These are phyloP conservation scores for Fusarium sp. DNA, from an alignment of 2,329 filamentous ascomycete genomes.

Conservation along the genomic window DNA sequence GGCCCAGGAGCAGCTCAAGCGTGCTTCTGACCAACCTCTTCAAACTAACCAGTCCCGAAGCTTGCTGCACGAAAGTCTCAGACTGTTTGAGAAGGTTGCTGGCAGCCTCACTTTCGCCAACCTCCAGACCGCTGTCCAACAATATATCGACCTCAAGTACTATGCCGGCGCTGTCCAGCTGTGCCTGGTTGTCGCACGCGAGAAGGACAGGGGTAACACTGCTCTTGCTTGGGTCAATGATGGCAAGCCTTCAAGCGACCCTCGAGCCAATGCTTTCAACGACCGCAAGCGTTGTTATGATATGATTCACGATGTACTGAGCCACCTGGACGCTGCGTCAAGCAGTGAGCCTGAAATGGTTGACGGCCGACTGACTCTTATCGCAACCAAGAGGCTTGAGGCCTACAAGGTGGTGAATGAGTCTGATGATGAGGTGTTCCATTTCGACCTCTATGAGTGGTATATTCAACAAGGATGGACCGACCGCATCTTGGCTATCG, in stretches of 20 bases:
- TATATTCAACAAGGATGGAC: slow-evolving; percentile 88
- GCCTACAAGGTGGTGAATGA: slow-evolving; percentile 91
- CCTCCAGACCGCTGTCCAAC: slow-evolving; percentile 78
- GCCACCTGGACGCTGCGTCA: slow-evolving; percentile 78
- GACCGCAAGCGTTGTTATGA: slow-evolving; percentile 84
- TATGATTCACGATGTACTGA: slow-evolving; percentile 85
- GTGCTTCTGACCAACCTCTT: slow-evolving; percentile 80
- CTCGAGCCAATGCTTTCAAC: slow-evolving; percentile 73
- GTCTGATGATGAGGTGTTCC: slow-evolving; percentile 92
- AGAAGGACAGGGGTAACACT: slow-evolving; percentile 87
- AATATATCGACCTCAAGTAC: slow-evolving; percentile 86
- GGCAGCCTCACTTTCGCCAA: slow-evolving; percentile 84
- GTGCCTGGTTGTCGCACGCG: slow-evolving; percentile 82
- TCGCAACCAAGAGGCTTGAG: slow-evolving; percentile 83
- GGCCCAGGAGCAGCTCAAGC: slow-evolving; percentile 92
- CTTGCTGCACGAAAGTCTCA: slow-evolving; percentile 87
- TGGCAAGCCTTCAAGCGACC: slow-evolving; percentile 76
- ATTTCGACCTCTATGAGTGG: slow-evolving; percentile 98
- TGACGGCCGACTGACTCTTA: slow-evolving; percentile 81
- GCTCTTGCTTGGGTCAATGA: slow-evolving; percentile 91
- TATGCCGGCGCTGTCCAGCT: slow-evolving; percentile 94
- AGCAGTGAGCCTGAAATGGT: slow-evolving; percentile 75
- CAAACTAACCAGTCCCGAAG: slow-evolving; percentile 82
- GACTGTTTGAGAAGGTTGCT: slow-evolving; percentile 89
- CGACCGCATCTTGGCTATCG: slow-evolving; percentile 84